Evolutionary conservation across 495 filamentous ascomycete species (phyloP).

Genomic region (Hypoxylon cercidicola): DNA sequence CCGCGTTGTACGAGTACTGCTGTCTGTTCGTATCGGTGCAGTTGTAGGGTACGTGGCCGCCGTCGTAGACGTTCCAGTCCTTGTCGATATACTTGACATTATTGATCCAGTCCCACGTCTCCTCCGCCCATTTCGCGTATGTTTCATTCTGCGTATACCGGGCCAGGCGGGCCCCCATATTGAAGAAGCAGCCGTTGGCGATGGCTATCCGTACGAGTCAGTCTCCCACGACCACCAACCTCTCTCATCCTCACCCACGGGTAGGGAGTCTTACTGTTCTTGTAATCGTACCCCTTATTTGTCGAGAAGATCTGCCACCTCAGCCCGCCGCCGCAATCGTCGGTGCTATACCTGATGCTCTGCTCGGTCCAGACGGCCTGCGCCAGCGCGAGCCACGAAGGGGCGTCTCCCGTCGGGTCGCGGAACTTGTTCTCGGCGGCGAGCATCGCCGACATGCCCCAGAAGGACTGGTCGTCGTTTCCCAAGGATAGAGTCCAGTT

Average conservation of each 20-base stretch:
- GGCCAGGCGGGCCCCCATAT: conserved; percentile 80
- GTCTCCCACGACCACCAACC: not conserved
- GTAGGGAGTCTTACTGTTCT: conserved; percentile 70
- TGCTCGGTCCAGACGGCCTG: conserved; percentile 84
- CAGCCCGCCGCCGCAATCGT: conserved; percentile 74
- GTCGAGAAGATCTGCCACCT: conserved; percentile 85
- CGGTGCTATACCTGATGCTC: conserved; percentile 65
- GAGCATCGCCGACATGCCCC: conserved; percentile 78
- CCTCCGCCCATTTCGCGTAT: conserved; percentile 79
- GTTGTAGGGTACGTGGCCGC: conserved; percentile 70
- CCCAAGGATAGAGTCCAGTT: conserved; percentile 82
- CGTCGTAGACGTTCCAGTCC: conserved; percentile 78
- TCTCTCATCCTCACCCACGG: not conserved
- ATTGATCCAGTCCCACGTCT: conserved; percentile 76
- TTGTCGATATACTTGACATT: conserved; percentile 70
- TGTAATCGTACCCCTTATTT: conserved; percentile 86
- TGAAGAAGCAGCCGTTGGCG: conserved; percentile 87
- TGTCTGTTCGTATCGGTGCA: conserved; percentile 70
- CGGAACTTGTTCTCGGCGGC: conserved; percentile 79
- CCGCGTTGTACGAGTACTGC: conserved; percentile 84
- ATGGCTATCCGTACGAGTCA: conserved; percentile 56
- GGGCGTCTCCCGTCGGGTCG: conserved; percentile 64
- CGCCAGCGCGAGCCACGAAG: conserved; percentile 77
- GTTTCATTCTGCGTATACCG: conserved; percentile 80
- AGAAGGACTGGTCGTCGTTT: conserved; percentile 86